Base-by-base conservation (phyloP, 2,329 filamentous ascomycete genomes). In the Hymenoscyphus salicellus region DNA sequence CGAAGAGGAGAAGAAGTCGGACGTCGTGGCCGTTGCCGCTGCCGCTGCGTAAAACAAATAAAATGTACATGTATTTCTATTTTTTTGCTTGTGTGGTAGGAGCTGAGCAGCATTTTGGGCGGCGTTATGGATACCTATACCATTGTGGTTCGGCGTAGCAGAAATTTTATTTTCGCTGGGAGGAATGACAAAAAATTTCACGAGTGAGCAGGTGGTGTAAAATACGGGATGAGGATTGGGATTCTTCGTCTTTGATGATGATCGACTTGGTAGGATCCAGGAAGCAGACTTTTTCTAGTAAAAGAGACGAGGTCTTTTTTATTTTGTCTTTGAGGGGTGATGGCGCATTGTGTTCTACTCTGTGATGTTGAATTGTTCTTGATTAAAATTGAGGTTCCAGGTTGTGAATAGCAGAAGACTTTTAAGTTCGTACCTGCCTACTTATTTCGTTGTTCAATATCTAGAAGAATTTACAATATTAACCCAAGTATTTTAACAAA, bases 1-100 rank as follows among this genome's bases (percentile, higher is more conserved):
- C 7, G 61, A 63, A 16, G 52, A 64, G 7, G 64, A 68, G 11
- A 67, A 70, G 20, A 66, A 67, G 41, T 63, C 61, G 17, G 70
- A 68, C 59, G 38, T 57, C n/a, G 58, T 64, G 28, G 58, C 55
- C 58, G 61, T 62, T 43, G 46, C 46, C 20, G 33, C 32, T 43
- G 46, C 46, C 20, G 33, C 32, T 28, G 58, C 49, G 33, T 66
- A 46, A 60, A 32, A 36, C 28, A 30, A 30, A 14, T 38, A 16
- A 36, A 38, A 38, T 32, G 43, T 32, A 49, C 8, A n/a, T 65
- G 64, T 65, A 65, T 58, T 52, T 60, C 38, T 65, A 65, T 32
- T 38, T 17, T 32, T 38, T 17, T 33, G 23, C 46, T 52, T 60
- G 55, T 41, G 20, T 17, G 52, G 23, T 23, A 46, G 7, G 23